These are phyloP conservation scores for Mortierella sp. DNA, from an alignment of 371 early-diverging fungal genomes.

Conservation along the genomic window DNA sequence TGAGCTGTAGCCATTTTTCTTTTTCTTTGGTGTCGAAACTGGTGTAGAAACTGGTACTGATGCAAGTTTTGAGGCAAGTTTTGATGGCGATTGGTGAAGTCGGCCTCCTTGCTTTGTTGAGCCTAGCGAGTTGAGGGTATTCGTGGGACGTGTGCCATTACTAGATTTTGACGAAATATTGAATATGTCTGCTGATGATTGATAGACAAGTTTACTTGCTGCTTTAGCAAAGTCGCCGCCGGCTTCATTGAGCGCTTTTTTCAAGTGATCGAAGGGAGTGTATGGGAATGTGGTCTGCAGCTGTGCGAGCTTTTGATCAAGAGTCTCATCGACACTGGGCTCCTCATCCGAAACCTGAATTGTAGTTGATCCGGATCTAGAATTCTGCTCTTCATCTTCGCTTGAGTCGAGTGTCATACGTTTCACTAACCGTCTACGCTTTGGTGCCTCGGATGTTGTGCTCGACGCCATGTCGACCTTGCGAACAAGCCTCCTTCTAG, in stretches of 20 bases:
- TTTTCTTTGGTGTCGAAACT: background rate
- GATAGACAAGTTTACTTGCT: slow-evolving; percentile 12
- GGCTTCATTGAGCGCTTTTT: slow-evolving; percentile 9
- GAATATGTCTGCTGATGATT: background rate
- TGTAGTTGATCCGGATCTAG: slow-evolving; percentile 10
- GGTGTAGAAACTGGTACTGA: background rate
- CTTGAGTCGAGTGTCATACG: slow-evolving; percentile 20
- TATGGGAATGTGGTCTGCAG: slow-evolving; percentile 38
- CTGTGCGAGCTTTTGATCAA: slow-evolving; percentile 30
- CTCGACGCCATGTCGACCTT: slow-evolving; percentile 14
- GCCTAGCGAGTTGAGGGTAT: background rate
- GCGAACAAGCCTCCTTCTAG: slow-evolving; percentile 29
- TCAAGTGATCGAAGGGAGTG: slow-evolving; percentile 12
- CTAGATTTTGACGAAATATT: slow-evolving; percentile 8
- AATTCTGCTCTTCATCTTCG: slow-evolving; percentile 33
- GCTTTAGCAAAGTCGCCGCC: slow-evolving; percentile 31
- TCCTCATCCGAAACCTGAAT: slow-evolving; percentile 26
- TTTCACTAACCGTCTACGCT: slow-evolving; percentile 45
- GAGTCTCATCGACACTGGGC: slow-evolving; percentile 9
- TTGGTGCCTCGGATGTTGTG: slow-evolving; percentile 8
- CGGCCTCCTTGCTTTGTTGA: background rate
- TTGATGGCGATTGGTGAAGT: slow-evolving; percentile 3
- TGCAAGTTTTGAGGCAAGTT: background rate
- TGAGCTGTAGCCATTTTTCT: slow-evolving; percentile 1
- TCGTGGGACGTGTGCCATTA: background rate